Evolutionary conservation across 148 eudicot species (phyloP).

Genomic region (Rhododendron ovatum): DNA sequence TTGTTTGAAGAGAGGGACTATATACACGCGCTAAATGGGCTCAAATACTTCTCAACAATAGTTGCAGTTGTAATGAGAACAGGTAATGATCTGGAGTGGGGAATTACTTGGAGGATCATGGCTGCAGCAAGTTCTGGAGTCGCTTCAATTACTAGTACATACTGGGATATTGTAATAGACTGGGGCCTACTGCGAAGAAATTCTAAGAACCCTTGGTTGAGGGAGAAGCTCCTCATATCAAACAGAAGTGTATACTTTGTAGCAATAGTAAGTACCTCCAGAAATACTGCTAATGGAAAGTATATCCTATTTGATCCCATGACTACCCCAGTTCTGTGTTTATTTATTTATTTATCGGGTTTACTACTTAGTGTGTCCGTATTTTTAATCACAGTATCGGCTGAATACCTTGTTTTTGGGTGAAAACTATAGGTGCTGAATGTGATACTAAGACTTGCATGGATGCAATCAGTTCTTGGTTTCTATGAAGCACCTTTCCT

Average conservation of each 20-base stretch:
- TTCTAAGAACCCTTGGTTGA: slow-evolving; percentile 26
- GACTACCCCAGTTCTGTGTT: neutral
- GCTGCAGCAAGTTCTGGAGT: slow-evolving; percentile 5
- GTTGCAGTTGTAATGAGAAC: slow-evolving; percentile 1
- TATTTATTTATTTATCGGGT: neutral
- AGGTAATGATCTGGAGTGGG: neutral
- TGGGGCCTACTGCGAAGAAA: slow-evolving; percentile 31
- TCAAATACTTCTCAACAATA: neutral
- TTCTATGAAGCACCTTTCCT: slow-evolving; percentile 32
- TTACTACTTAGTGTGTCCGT: neutral
- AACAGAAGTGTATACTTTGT: slow-evolving; percentile 26
- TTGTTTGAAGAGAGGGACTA: neutral
- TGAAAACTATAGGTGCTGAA: slow-evolving; percentile 31
- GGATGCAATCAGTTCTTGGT: slow-evolving; percentile 55
- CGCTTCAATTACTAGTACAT: slow-evolving; percentile 18
- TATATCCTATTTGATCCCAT: neutral
- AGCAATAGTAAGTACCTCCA: slow-evolving; percentile 28
- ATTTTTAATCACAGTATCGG: neutral
- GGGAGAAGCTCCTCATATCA: slow-evolving; percentile 32
- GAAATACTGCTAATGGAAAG: neutral
- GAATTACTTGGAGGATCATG: slow-evolving; percentile 3
- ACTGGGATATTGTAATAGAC: slow-evolving; percentile 32
- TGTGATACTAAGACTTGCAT: slow-evolving; percentile 46
- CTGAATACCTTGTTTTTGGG: neutral
- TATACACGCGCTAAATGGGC: neutral